Conservation (phyloP, 371 early-diverging fungal genomes). For the Umbelopsis sp. region DNA sequence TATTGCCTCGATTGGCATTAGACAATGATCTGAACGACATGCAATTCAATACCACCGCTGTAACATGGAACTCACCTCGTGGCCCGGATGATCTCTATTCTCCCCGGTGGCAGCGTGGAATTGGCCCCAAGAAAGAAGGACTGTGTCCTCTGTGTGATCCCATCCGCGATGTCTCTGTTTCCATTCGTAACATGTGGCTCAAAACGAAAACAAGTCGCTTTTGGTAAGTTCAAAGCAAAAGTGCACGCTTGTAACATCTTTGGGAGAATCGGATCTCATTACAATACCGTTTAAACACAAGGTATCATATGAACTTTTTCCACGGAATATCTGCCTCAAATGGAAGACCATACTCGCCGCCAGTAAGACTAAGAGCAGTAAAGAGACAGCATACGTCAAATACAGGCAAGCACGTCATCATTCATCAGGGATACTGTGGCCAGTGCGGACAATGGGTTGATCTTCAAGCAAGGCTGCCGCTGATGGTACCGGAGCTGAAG, state of each 20-base stretch:
- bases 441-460: conserved; percentile 14
- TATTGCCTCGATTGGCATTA: background rate
- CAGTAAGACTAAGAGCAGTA: background rate
- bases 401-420: background rate
- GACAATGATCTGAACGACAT: background rate
- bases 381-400: background rate
- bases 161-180: background rate
- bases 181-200: conserved; percentile 2
- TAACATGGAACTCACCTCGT: background rate
- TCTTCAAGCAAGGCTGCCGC: background rate
- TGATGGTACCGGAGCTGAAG: conserved; percentile 7
- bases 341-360: conserved; percentile 5
- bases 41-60: background rate
- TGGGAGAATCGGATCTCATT: background rate
- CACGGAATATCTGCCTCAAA: background rate
- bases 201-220: conserved; percentile 14
- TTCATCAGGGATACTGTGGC: conserved; percentile 17
- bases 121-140: background rate
- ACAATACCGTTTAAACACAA: background rate
- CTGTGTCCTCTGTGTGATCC: conserved; percentile 4
- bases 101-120: conserved; percentile 11
- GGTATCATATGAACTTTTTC: conserved; percentile 15
- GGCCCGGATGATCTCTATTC: background rate
- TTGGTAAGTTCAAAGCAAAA: background rate
- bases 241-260: background rate